These are phyloP conservation scores for Metschnikowia dekortorum DNA, from an alignment of 805 yeast species.

Conservation along the genomic window DNA sequence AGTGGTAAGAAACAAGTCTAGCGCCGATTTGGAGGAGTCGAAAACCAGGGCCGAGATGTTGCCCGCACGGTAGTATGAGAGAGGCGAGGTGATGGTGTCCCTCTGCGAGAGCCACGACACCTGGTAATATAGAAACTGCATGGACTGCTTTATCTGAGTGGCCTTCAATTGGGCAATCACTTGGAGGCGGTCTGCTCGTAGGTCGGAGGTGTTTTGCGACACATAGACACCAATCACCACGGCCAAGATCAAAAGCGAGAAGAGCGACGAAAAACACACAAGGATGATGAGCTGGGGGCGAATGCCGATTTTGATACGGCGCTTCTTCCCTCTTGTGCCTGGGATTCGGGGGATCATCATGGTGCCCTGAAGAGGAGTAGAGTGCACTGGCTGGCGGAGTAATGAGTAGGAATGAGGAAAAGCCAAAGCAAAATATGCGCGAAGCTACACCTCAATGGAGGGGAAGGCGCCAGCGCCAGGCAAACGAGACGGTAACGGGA, in stretches of 20 bases:
- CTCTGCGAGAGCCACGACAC: conserved; percentile 59
- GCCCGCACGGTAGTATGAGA: conserved; percentile 67
- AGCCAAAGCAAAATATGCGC: conserved; percentile 1
- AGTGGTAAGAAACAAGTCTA: conserved; percentile 60
- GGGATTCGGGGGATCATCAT: neutral
- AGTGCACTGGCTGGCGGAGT: neutral
- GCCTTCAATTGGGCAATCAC: conserved; percentile 80
- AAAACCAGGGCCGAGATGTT: conserved; percentile 49
- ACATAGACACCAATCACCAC: conserved; percentile 72
- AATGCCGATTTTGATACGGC: conserved; percentile 50
- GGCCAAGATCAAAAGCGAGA: conserved; percentile 69
- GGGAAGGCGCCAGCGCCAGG: too few relatives aligned
- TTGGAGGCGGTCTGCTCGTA: conserved; percentile 66
- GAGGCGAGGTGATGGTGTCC: conserved; percentile 55
- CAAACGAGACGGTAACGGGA: too few relatives aligned
- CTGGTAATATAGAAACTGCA: conserved; percentile 63
- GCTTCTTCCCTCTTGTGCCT: conserved; percentile 10
- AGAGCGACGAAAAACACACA: conserved; percentile 63
- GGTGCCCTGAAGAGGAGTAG: neutral
- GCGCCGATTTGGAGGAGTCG: conserved; percentile 39
- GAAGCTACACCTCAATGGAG: neutral
- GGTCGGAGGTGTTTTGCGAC: conserved; percentile 52
- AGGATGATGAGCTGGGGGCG: conserved; percentile 70
- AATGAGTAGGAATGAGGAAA: conserved; percentile 1
- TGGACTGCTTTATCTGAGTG: conserved; percentile 68